Percentiles rank a stretch among this genome's conserved stretches.
Evolutionary conservation across 306 rosid species (phyloP).

Genomic region (Quercus suber): DNA sequence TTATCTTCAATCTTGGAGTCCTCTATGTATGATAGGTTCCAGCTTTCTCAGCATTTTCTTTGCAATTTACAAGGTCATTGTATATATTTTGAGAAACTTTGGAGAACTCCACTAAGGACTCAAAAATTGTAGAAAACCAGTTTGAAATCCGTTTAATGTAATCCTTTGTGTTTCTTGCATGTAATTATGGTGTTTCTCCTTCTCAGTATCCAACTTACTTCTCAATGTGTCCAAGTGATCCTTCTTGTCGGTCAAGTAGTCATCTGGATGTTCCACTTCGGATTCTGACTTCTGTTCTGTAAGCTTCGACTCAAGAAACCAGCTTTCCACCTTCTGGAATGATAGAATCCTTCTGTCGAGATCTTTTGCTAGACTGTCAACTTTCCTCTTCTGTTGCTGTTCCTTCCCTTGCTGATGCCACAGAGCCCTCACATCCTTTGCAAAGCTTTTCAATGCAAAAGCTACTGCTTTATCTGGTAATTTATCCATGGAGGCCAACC

Average conservation of each 20-base stretch:
- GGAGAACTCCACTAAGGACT: conserved; percentile 69
- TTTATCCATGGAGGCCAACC: conserved; percentile 71
- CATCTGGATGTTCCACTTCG: conserved; percentile 33
- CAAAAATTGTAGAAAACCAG: conserved; percentile 72
- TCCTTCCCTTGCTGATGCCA: conserved; percentile 76
- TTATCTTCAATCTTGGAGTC: conserved; percentile 36
- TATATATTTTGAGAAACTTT: conserved; percentile 76
- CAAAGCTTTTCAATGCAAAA: conserved; percentile 54
- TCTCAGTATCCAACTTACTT: conserved; percentile 65
- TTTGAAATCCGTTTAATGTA: conserved; percentile 69
- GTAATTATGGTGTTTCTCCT: conserved; percentile 68
- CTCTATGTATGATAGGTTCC: conserved; percentile 48
- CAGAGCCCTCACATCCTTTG: conserved; percentile 65
- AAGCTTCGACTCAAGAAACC: conserved; percentile 55
- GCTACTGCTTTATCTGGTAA: conserved; percentile 63
- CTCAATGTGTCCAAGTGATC: conserved; percentile 60
- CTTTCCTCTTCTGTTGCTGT: conserved; percentile 83
- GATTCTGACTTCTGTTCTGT: conserved; percentile 40
- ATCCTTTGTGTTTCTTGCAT: conserved; percentile 75
- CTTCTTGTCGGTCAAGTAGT: conserved; percentile 53
- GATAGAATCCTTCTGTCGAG: conserved; percentile 50
- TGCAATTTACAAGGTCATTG: conserved; percentile 51
- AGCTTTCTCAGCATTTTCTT: conserved; percentile 50
- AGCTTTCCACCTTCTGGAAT: conserved; percentile 48
- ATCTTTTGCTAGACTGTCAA: conserved; percentile 60